Percentiles rank a stretch among this genome's conserved stretches.
Conservation (phyloP, 2,329 filamentous ascomycete species). For the Trichoderma atroviride region DNA sequence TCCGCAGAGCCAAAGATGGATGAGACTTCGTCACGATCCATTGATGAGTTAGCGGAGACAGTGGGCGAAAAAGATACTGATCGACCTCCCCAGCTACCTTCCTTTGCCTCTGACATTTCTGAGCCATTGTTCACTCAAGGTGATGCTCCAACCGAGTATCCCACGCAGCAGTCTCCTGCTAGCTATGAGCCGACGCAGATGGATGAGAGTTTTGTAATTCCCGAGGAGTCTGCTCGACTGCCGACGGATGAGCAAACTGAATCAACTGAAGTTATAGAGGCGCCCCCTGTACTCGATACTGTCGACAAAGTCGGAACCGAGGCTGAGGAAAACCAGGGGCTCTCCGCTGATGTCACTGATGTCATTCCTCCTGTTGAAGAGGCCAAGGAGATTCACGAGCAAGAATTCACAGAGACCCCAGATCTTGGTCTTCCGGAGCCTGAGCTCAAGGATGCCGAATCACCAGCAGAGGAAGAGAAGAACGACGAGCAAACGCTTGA, state of each 20-base stretch:
- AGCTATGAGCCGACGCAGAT: conserved; percentile 33
- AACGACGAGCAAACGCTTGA: conserved; percentile 37
- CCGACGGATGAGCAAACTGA: conserved; percentile 23
- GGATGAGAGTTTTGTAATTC: conserved; percentile 27
- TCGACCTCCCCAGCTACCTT: neutral
- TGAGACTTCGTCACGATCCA: neutral
- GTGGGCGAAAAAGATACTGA: neutral
- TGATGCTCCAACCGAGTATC: conserved; percentile 32
- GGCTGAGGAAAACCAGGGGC: neutral
- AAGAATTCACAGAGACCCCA: neutral
- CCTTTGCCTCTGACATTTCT: conserved; percentile 34
- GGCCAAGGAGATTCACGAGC: neutral
- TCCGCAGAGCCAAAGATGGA: neutral
- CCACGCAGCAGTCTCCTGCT: conserved; percentile 33
- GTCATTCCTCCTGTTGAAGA: neutral
- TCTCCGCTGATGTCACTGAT: neutral
- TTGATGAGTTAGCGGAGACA: neutral
- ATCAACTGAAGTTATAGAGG: conserved; percentile 6
- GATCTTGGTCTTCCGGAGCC: conserved; percentile 8
- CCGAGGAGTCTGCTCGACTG: neutral
- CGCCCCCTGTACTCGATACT: neutral
- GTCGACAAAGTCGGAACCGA: neutral
- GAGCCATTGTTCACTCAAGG: conserved; percentile 41
- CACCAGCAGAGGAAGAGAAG: conserved; percentile 40
- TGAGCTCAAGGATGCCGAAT: neutral